These are phyloP conservation scores for Tolypocladium pustulatum DNA, from an alignment of 2,329 filamentous ascomycete species.

Conservation along the genomic window DNA sequence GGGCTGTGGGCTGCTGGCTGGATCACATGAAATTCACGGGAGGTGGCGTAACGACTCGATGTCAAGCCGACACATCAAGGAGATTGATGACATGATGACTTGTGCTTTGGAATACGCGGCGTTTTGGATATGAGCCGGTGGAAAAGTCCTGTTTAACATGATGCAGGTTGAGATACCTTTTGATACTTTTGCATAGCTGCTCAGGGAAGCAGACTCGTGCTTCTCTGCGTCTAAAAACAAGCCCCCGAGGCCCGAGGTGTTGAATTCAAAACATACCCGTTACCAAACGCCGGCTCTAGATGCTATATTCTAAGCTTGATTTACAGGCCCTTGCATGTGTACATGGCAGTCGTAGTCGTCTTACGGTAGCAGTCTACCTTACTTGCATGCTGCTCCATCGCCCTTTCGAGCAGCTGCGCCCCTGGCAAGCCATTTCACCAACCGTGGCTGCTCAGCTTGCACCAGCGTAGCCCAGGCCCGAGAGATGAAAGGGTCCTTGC, in stretches of 20 bases:
- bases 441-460: neutral
- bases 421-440: conserved; percentile 2
- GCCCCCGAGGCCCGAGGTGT: neutral
- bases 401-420: neutral
- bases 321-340: neutral
- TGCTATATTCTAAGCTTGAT: neutral
- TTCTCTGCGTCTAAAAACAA: neutral
- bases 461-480: conserved; percentile 8
- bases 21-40: neutral
- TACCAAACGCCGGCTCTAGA: neutral
- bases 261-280: neutral
- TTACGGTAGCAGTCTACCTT: neutral
- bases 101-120: neutral
- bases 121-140: neutral
- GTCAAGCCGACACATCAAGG: neutral
- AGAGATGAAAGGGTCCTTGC: conserved; percentile 7
- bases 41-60: too few relatives aligned
- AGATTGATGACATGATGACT: neutral
- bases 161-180: neutral
- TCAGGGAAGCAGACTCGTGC: neutral
- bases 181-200: neutral
- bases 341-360: neutral
- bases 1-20: neutral
- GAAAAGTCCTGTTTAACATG: neutral
- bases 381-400: neutral